Evolutionary conservation across 345 rosid species (phyloP).

Genomic region (Ceriops zippeliana): DNA sequence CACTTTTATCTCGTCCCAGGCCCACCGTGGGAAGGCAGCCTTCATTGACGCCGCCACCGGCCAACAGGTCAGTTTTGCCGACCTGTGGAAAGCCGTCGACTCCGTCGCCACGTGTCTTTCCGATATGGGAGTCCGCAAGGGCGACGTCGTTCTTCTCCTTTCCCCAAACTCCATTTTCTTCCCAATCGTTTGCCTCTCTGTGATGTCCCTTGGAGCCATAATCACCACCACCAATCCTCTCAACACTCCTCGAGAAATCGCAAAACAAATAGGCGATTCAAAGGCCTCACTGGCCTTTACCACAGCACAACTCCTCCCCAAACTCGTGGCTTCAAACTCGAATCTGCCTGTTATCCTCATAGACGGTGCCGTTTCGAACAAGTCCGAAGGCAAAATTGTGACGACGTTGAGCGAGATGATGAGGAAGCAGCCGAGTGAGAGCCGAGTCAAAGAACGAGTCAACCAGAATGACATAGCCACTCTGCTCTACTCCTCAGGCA

Average conservation of each 20-base stretch:
- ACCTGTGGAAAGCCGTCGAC: conserved; percentile 73
- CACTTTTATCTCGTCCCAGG: conserved; percentile 69
- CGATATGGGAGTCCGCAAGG: conserved; percentile 74
- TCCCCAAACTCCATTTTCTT: conserved; percentile 84
- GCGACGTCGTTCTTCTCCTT: conserved; percentile 74
- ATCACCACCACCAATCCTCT: conserved; percentile 87
- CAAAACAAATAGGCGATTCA: conserved; percentile 59
- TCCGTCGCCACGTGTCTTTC: conserved; percentile 56
- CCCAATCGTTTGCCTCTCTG: conserved; percentile 90
- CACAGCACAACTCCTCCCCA: conserved; percentile 50
- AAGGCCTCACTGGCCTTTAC: conserved; percentile 74
- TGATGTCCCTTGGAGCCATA: conserved; percentile 87
- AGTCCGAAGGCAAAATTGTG: conserved; percentile 24
- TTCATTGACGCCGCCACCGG: conserved; percentile 85
- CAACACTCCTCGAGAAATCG: conserved; percentile 68
- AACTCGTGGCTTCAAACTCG: conserved; percentile 36
- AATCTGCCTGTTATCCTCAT: conserved; percentile 55
- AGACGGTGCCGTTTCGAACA: conserved; percentile 30
- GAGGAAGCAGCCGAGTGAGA: conserved; percentile 30
- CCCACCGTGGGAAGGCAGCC: conserved; percentile 72
- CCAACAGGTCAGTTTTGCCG: conserved; percentile 51
- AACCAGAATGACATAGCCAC: conserved; percentile 72
- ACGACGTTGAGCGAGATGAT: conserved; percentile 50
- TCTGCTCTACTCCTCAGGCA: conserved; percentile 86
- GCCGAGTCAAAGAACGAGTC: conserved; percentile 56